Base-by-base conservation (phyloP, 202 grass and related monocot genomes). In the Setaria italica region DNA sequence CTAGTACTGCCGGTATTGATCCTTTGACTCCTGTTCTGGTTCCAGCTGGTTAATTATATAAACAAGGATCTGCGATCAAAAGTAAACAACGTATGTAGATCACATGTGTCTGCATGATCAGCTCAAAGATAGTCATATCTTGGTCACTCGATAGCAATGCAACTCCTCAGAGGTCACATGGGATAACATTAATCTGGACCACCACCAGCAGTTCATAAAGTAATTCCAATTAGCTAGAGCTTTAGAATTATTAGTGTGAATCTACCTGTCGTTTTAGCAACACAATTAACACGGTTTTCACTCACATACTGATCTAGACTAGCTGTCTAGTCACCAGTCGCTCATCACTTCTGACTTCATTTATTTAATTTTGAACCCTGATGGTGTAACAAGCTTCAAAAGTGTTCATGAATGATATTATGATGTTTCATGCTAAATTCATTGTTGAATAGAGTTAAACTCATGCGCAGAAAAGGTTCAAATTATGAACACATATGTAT, bases 1-100 rank as follows among this genome's bases (percentile, higher is more conserved):
- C 21, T 11, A n/a, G n/a, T 25, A 60, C 29, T 60, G 58, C 10
- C n/a, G 21, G 56, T 59, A 25, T 25, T 59, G 56, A 3, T 12
- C 58, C n/a, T 62, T 62, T 62, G 58, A 62, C 21, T 59, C 56
- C 20, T 59, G n/a, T 60, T 60, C 58, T 62, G 21, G 58, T 62
- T 62, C 58, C 25, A 25, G 25, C 58, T 29, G 11, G 58, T 30
- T 30, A 30, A 62, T 14, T 50, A 3, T 12, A 62, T 30, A 12
- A 62, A 12, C 21, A 30, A 30, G 10, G 25, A 62, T 62, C 21
- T 60, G 59, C 9, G 10, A 30, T 13, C 8, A 4, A 62, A 62
- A 29, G 8, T 57, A 20, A 10, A 21, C 57, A 62, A 2, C 11
- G 21, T 12, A 1, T 4, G 21, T 12, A 1, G 10, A 62, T 12